phyloP scores from a whole-genome alignment of 495 filamentous ascomycete species.

The Penicillium ucsense region DNA sequence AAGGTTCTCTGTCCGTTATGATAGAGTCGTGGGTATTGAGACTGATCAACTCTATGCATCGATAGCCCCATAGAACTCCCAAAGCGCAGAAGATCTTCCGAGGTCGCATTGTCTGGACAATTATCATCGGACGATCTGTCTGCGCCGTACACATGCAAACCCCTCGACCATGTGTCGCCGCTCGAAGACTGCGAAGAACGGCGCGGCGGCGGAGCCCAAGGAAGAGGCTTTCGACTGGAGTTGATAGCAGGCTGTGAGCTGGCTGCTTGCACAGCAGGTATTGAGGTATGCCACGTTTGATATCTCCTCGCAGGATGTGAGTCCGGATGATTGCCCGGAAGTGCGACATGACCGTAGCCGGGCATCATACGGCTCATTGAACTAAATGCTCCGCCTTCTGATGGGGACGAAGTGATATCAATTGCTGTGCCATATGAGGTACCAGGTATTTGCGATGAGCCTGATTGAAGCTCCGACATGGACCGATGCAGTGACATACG shows the following conservation, averaged over 20 bases:
- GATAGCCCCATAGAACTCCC: not conserved
- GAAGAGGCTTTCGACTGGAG: not conserved
- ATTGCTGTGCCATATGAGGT: conserved; percentile 28
- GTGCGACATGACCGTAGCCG: not conserved
- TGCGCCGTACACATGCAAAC: too few relatives aligned
- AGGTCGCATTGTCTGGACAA: too few relatives aligned
- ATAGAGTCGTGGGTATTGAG: not conserved
- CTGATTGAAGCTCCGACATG: conserved; percentile 9
- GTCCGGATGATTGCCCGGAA: too few relatives aligned
- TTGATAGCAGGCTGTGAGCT: not conserved
- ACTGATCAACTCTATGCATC: not conserved
- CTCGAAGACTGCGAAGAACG: not conserved
- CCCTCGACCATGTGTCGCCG: not conserved
- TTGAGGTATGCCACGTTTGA: not conserved
- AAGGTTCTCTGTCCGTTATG: not conserved
- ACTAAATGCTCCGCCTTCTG: not conserved
- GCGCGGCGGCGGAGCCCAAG: not conserved
- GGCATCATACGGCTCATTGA: not conserved
- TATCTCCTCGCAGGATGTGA: too few relatives aligned
- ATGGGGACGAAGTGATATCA: conserved; percentile 26
- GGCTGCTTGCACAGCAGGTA: not conserved
- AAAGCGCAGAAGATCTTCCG: not conserved
- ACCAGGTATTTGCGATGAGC: conserved; percentile 14
- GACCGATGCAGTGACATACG: conserved; percentile 12
- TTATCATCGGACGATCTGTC: too few relatives aligned